Evolutionary conservation across 441 rosid species (phyloP), one percentile per base, ranked within the genome.

Genomic region (Populus hybrid): DNA sequence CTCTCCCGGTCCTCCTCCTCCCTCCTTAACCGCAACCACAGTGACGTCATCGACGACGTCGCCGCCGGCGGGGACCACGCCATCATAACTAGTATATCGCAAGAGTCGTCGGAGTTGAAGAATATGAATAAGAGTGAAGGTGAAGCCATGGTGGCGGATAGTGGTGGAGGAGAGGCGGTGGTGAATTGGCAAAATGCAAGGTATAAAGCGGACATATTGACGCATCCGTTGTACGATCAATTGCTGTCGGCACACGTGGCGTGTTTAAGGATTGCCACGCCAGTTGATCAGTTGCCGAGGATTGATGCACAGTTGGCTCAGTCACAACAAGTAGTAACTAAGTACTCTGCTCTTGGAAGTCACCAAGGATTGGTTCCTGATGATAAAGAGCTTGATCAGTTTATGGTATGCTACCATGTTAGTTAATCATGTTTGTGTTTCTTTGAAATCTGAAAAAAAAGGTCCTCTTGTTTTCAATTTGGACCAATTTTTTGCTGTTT

Each of bases 241-340:
- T 86, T 96, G 73, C 80, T 96, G 84, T 88, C 96, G 66, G 95
- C 98, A 24, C 99, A 96, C 86, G 98, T 94, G 29, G 92, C 99
- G 11, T 96, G 98, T 66, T 81, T 96, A 76, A 82, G 98, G 80
- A 93, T 96, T 75, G 99, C 99, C 0, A 96, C 99, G 68, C 99
- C 99, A 64, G 99, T 96, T 7, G 98, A 96, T 84, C 99, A 96
- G 85, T 74, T 96, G 74, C 99, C 98, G 38, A 89, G 98, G 82
- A 96, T 96, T 70, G 99, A 94, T 73, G 96, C 99, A 1, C 99
- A 96, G 89, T 89, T 96, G 20, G 96, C 94, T 14, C 97, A 96
- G 91, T 94, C 99, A 23, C 98, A 93, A 84, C 86, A 94, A 40
- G 98, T 96, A 21, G 95, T 93, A 23, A 85, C 90, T 14, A 96